phyloP scores from a whole-genome alignment of 2,329 filamentous ascomycete genomes.

The Teratosphaeriaceae sp. region DNA sequence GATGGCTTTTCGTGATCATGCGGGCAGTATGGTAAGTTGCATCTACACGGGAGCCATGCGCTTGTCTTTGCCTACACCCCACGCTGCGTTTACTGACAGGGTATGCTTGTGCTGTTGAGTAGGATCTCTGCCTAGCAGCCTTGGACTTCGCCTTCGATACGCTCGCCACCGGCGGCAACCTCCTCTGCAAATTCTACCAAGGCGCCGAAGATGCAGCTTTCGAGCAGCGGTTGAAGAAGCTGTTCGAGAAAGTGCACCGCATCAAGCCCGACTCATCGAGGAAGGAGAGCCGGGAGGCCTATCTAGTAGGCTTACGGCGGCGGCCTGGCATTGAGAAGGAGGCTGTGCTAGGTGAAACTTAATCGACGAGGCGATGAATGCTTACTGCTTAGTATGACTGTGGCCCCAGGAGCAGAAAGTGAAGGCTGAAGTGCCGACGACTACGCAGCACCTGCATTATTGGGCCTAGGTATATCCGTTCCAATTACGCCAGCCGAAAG shows the following conservation, averaged over 20 bases:
- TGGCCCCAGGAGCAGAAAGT: no score
- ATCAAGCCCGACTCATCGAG: slow-evolving; percentile 91
- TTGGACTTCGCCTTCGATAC: slow-evolving; percentile 81
- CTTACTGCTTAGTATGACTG: no score
- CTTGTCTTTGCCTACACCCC: no score
- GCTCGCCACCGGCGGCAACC: slow-evolving; percentile 74
- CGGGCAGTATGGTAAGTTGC: slow-evolving; percentile 94
- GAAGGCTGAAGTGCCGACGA: no score
- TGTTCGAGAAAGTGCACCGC: slow-evolving; percentile 74
- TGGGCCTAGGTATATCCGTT: no score
- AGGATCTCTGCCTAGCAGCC: slow-evolving; percentile 88
- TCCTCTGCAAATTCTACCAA: slow-evolving; percentile 97
- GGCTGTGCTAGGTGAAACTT: slow-evolving; percentile 34
- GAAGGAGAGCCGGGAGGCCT: slow-evolving; percentile 66
- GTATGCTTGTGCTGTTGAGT: background rate
- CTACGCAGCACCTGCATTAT: no score
- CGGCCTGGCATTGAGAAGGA: slow-evolving; percentile 47
- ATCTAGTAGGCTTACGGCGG: slow-evolving; percentile 71
- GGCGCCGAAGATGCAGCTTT: slow-evolving; percentile 77
- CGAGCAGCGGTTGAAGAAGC: slow-evolving; percentile 63
- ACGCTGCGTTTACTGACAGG: no score
- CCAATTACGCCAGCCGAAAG: no score
- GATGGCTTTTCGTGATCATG: slow-evolving; percentile 77
- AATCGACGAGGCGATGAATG: no score
- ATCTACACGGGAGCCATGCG: no score